Evolutionary conservation across 1,284 basidiomycete species (phyloP).

Genomic region (Hypsizygus ulmarius): DNA sequence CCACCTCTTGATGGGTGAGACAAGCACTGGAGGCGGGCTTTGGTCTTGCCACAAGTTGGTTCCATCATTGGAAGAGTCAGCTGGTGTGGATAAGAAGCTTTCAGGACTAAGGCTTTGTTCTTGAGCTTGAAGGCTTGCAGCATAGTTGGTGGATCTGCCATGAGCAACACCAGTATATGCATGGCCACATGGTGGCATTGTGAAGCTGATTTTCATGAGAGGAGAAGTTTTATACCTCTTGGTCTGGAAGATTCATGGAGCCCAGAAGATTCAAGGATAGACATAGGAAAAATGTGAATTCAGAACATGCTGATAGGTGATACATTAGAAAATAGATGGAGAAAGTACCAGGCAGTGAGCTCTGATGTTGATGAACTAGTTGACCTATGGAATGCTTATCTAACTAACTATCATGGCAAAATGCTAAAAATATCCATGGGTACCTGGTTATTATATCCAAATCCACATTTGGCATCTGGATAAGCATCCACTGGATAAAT

Average conservation of each 20-base stretch:
- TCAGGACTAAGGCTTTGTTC: background rate
- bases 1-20: constrained; percentile 14
- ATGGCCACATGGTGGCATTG: background rate
- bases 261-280: too few relatives aligned
- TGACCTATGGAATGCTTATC: background rate
- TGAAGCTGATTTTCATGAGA: too few relatives aligned
- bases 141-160: background rate
- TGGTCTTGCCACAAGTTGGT: background rate
- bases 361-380: background rate
- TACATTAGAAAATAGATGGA: too few relatives aligned
- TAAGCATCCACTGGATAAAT: background rate
- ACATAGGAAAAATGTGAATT: too few relatives aligned
- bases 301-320: too few relatives aligned
- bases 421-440: background rate
- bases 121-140: background rate
- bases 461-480: background rate
- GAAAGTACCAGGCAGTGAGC: background rate
- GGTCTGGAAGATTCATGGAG: too few relatives aligned
- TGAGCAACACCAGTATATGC: background rate
- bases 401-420: background rate
- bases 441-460: background rate
- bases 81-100: background rate
- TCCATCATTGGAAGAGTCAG: background rate
- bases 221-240: too few relatives aligned
- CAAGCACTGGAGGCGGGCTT: constrained; percentile 4